These are phyloP conservation scores for Leucocoprinus leucothites DNA, from an alignment of 768 basidiomycete genomes.

Conservation along the genomic window DNA sequence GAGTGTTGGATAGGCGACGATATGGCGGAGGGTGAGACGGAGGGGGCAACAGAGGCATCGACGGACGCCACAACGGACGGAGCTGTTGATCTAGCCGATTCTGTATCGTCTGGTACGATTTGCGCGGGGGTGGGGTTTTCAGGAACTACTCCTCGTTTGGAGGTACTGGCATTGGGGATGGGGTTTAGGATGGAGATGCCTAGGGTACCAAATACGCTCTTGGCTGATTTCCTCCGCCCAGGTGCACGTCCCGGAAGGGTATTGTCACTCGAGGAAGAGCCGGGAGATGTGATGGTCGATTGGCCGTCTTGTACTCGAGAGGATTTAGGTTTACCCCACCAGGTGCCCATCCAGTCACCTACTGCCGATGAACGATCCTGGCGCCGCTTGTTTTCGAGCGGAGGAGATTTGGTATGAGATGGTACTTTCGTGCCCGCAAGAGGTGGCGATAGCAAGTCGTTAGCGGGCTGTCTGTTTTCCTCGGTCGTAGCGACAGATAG, in stretches of 20 bases:
- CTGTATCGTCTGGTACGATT: constrained; percentile 31
- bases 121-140: constrained; percentile 3
- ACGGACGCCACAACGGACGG: constrained; percentile 7
- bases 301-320: constrained; percentile 15
- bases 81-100: constrained; percentile 27
- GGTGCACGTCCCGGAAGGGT: constrained; percentile 14
- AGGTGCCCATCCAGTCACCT: constrained; percentile 77
- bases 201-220: constrained; percentile 69
- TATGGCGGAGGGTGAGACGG: constrained; percentile 25
- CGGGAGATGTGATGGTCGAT: constrained; percentile 16
- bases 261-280: constrained; percentile 11
- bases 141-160: background rate
- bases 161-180: constrained; percentile 11
- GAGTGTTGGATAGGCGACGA: constrained; percentile 38
- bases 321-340: constrained; percentile 56
- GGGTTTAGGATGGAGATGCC: constrained; percentile 69
- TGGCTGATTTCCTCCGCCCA: constrained; percentile 43
- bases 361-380: constrained; percentile 54
- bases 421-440: background rate
- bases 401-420: constrained; percentile 1
- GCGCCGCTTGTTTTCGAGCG: constrained; percentile 19
- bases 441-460: background rate
- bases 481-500: background rate
- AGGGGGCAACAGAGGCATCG: constrained; percentile 5
- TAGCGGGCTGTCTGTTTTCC: background rate